These are phyloP conservation scores for Wickerhamiella sergipiensis DNA, from an alignment of 805 yeast genomes.

Conservation along the genomic window DNA sequence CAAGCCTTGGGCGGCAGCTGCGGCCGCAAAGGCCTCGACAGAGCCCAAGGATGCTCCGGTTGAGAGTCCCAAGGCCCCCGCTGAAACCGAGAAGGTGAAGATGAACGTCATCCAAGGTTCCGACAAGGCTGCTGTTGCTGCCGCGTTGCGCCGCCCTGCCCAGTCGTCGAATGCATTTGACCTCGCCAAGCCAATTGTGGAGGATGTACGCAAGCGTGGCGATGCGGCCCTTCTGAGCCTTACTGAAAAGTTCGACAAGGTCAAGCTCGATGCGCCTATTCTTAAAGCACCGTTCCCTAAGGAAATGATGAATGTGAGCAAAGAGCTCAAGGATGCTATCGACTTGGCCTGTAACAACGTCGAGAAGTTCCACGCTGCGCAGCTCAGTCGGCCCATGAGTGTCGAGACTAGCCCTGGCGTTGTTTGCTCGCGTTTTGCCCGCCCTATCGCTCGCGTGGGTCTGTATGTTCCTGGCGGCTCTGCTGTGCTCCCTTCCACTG, in stretches of 20 bases:
- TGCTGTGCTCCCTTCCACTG: constrained; percentile 94
- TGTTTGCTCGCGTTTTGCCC: constrained; percentile 81
- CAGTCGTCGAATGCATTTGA: constrained; percentile 91
- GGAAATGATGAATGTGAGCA: constrained; percentile 56
- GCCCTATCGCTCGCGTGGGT: constrained; percentile 91
- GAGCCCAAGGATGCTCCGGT: not conserved
- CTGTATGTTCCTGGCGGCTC: constrained; percentile 98
- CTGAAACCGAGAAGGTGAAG: constrained; percentile 8
- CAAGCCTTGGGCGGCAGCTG: constrained; percentile 44
- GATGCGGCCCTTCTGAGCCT: constrained; percentile 79
- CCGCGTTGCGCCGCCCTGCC: constrained; percentile 81
- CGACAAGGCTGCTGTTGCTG: constrained; percentile 32
- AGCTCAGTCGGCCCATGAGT: constrained; percentile 49
- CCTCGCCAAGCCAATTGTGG: constrained; percentile 79
- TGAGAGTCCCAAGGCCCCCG: not conserved
- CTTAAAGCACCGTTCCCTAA: constrained; percentile 77
- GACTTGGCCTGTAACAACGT: constrained; percentile 85
- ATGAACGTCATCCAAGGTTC: constrained; percentile 25
- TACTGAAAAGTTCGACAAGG: constrained; percentile 87
- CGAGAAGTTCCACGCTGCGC: constrained; percentile 86
- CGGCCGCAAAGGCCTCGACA: constrained; percentile 3
- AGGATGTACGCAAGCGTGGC: constrained; percentile 62
- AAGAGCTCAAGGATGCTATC: constrained; percentile 68
- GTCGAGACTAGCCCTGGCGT: constrained; percentile 96
- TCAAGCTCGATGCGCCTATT: constrained; percentile 54